Base-by-base conservation (phyloP, 495 filamentous ascomycete species). In the Penicillium mononematosum region DNA sequence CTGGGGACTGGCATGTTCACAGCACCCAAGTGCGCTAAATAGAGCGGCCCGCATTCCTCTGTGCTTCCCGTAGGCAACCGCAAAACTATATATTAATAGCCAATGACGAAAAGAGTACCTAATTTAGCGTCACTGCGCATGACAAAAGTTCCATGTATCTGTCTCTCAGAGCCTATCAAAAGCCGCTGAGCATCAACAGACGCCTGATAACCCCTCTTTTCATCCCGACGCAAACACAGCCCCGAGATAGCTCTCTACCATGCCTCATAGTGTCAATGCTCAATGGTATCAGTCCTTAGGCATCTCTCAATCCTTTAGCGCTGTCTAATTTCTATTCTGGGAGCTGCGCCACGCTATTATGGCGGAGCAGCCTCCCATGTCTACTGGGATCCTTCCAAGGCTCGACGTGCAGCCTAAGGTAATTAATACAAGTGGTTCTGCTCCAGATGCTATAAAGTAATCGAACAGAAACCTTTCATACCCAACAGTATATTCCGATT, bases 201-300 rank as follows among this genome's bases (percentile, higher is more conserved):
- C 5, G 6, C 24, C 47, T 20, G 11, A 16, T 4, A 36, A 25
- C 49, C 49, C 49, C 49, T 51, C 49, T 19, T 51, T 51, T 41
- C 32, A 8, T 24, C 14, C 34, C 11, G 5, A 38, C 16, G 20
- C 32, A 39, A 22, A 22, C 22, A 22, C 34, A 41, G 49, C 49
- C 49, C 22, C 14, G 20, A 20, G 31, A n/a, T 2, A 19, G 22
- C 22, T 22, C 22, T 22, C 22, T 22, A n/a, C 16, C 5, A n/a
- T n/a, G 16, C 34, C 14, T 38, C 1, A n/a, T 16, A n/a, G 16
- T 36, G 32, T 12, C 11, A 14, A 5, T 16, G 27, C 27, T 29
- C 12, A 12, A 5, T 14, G 32, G 32, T n/a, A 38, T 16, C 34
- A 5, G 14, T 41, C 12, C 14, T 34, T 3, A 41, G 31, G 31